Base-by-base conservation (phyloP, 2,329 filamentous ascomycete genomes). In the Trichophyton benhamiae region DNA sequence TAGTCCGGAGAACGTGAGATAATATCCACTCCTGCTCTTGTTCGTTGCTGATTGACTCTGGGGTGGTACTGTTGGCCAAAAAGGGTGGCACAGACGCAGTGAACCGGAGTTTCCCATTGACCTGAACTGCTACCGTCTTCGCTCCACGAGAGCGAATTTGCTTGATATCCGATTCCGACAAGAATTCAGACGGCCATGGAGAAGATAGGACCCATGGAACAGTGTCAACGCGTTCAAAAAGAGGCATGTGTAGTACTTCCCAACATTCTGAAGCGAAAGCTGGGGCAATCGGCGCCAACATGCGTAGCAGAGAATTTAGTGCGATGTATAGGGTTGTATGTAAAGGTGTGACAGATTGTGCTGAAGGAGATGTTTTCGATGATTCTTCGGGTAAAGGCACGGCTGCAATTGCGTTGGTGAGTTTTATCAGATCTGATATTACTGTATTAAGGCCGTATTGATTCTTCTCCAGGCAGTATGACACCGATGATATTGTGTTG, bases 241-340 rank as follows among this genome's bases (percentile, higher is more conserved):
- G 59, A 27, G 66, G 58, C n/a, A 65, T 65, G 60, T 73, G 70
- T 2, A 91, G 77, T 1, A 81, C 68, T 64, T 81, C 79, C 88
- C 88, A 95, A 72, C 85, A 88, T 75, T 95, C 89, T 67, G 92
- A 89, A 0, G 89, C 82, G 63, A 94, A 84, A 0, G 87, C 88
- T 0, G 91, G 91, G 0, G 88, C 83, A 59, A 95, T 84, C 3
- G 91, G 91, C 0, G 89, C 87, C 67, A 91, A 78, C 76, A 95
- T 83, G 58, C 83, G 83, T 46, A 92, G 71, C 7, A 95, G 80
- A 2, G 78, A 75, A 0, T 78, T 78, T 73, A 69, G 75, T 76
- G 65, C 88, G 69, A 68, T 66, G 57, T 76, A 76, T 36, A 69
- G 65, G 3, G 73, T 58, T 2, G 70, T 67, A 42, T 78, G 76